Evolutionary conservation across 2,329 filamentous ascomycete species (phyloP).

Genomic region (Beauveria sp.): DNA sequence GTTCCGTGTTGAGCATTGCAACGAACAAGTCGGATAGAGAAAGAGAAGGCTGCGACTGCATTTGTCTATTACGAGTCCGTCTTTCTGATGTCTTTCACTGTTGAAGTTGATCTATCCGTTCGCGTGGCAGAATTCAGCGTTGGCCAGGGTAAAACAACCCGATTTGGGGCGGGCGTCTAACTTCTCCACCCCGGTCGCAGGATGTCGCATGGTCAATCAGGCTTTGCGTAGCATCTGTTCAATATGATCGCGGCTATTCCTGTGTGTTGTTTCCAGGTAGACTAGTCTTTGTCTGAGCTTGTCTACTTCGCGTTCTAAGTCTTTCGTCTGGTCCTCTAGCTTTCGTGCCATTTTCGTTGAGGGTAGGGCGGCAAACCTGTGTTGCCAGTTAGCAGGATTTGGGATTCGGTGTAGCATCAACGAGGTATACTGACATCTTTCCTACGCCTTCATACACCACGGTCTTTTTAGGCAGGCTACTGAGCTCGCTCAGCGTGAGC

Average conservation of each 20-base stretch:
- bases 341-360: slow-evolving; percentile 67
- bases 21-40: not conserved
- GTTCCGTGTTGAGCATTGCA: not conserved
- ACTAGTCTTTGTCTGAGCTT: slow-evolving; percentile 81
- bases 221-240: slow-evolving; percentile 70
- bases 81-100: not conserved
- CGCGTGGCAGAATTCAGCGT: not conserved
- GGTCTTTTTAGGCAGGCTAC: slow-evolving; percentile 65
- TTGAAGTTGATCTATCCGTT: not conserved
- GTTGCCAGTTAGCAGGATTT: not conserved
- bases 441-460: slow-evolving; percentile 91
- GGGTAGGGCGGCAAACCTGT: slow-evolving; percentile 80
- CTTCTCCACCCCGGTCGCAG: no score
- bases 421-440: slow-evolving; percentile 67
- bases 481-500: slow-evolving; percentile 76
- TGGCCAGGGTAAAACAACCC: not conserved
- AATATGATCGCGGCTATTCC: slow-evolving; percentile 88
- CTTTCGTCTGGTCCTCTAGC: slow-evolving; percentile 65
- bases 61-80: not conserved
- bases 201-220: slow-evolving; percentile 11
- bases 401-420: not conserved
- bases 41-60: not conserved
- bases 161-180: not conserved
- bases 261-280: slow-evolving; percentile 89
- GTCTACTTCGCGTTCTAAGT: slow-evolving; percentile 69